phyloP scores from a whole-genome alignment of 306 rosid genomes.

The Erythrophleum fordii region DNA sequence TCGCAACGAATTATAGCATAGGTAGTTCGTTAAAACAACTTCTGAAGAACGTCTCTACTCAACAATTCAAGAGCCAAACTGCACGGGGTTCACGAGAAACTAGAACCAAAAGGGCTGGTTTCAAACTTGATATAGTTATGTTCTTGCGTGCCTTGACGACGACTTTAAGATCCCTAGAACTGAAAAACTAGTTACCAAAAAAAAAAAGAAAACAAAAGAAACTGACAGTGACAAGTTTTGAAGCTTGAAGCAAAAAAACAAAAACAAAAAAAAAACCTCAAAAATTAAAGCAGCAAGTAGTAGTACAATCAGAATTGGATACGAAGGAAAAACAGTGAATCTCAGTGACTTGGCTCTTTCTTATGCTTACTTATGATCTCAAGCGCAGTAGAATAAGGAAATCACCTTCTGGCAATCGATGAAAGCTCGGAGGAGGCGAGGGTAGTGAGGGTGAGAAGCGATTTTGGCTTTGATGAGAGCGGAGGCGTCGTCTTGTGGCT shows the following conservation, averaged over 20 bases:
- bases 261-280: not conserved
- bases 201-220: not conserved
- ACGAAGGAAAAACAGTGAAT: not conserved
- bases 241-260: not conserved
- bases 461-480: constrained; percentile 69
- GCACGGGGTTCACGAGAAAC: not conserved
- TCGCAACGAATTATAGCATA: not conserved
- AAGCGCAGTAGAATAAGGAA: not conserved
- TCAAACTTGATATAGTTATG: not conserved
- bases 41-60: not conserved
- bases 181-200: not conserved
- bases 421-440: constrained; percentile 79
- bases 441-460: constrained; percentile 81
- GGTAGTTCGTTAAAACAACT: not conserved
- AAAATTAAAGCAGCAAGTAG: not conserved
- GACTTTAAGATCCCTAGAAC: not conserved
- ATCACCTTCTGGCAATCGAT: constrained; percentile 89
- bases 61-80: not conserved
- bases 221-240: not conserved
- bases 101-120: not conserved
- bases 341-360: not conserved
- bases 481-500: constrained; percentile 52
- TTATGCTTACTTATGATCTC: not conserved
- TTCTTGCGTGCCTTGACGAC: not conserved
- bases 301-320: not conserved